Evolutionary conservation across 768 basidiomycete genomes (phyloP).

Genomic region (Crepidotus variabilis): DNA sequence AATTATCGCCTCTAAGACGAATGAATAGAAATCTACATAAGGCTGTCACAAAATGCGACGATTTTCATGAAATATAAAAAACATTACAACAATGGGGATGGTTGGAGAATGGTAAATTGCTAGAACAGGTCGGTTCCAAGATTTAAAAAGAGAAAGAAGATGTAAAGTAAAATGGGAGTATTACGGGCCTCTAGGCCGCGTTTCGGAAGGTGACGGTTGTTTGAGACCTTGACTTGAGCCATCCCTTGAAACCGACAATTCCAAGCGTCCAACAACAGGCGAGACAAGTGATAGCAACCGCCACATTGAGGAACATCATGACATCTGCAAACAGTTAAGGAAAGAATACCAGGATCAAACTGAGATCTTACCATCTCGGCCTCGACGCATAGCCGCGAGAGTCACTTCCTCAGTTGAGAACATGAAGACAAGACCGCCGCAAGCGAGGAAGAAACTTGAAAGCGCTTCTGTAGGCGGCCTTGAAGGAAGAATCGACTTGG

Average conservation of each 20-base stretch:
- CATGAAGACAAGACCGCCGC: slow-evolving; percentile 88
- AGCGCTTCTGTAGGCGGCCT: slow-evolving; percentile 93
- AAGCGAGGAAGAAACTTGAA: slow-evolving; percentile 81
- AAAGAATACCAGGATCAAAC: not conserved
- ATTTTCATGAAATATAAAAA: no score
- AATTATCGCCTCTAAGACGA: not conserved
- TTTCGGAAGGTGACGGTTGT: slow-evolving; percentile 26
- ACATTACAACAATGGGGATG: not conserved
- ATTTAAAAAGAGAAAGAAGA: slow-evolving; percentile 5
- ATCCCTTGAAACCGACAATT: slow-evolving; percentile 80
- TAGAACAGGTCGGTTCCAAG: not conserved
- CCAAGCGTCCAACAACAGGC: slow-evolving; percentile 81
- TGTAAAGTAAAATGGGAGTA: not conserved
- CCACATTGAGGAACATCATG: slow-evolving; percentile 86
- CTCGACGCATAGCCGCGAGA: slow-evolving; percentile 86
- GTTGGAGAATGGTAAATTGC: not conserved
- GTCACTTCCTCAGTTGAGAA: slow-evolving; percentile 88
- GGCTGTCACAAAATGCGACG: not conserved
- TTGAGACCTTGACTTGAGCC: slow-evolving; percentile 49
- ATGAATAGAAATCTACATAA: not conserved
- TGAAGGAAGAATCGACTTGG: slow-evolving; percentile 80
- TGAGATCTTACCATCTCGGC: slow-evolving; percentile 65
- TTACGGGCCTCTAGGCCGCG: slow-evolving; percentile 13
- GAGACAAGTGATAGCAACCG: slow-evolving; percentile 82
- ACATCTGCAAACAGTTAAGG: slow-evolving; percentile 47